Evolutionary conservation across 176 grass and related monocot species (phyloP).

Genomic region (Cocos nucifera): DNA sequence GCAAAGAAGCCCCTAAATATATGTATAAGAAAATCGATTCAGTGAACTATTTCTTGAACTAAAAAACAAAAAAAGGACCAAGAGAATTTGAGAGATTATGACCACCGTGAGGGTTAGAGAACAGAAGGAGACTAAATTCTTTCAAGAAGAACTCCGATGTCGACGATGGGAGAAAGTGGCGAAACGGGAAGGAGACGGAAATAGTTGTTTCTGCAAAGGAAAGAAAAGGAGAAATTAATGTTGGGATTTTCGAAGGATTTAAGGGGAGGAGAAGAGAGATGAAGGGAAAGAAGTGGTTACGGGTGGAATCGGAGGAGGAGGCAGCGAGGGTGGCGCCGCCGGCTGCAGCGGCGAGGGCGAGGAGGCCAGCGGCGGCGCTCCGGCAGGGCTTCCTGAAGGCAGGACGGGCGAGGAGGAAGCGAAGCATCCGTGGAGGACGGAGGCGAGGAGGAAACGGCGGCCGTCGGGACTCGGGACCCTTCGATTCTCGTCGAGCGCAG

Average conservation of each 20-base stretch:
- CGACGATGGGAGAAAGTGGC: not conserved
- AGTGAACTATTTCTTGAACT: not conserved
- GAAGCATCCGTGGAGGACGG: not conserved
- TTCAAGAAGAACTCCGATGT: not conserved
- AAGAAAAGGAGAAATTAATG: not conserved
- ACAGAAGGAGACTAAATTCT: not conserved
- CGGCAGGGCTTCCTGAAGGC: not conserved
- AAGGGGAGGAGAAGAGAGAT: not conserved
- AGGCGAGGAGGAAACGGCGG: no score
- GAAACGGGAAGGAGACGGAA: not conserved
- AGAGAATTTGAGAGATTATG: not conserved
- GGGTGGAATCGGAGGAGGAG: not conserved
- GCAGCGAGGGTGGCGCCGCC: not conserved
- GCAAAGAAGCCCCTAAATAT: constrained; percentile 5
- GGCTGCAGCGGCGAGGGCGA: not conserved
- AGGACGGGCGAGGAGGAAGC: not conserved
- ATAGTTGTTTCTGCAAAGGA: not conserved
- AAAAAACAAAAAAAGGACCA: not conserved
- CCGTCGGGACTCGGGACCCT: no score
- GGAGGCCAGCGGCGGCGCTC: not conserved
- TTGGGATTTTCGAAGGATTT: not conserved
- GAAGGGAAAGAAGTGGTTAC: not conserved
- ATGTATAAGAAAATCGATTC: not conserved
- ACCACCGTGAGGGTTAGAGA: constrained; percentile 7
- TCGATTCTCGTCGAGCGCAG: no score